These are phyloP conservation scores for Hymenochaete sp. DNA, from an alignment of 1,284 basidiomycete species.

Conservation along the genomic window DNA sequence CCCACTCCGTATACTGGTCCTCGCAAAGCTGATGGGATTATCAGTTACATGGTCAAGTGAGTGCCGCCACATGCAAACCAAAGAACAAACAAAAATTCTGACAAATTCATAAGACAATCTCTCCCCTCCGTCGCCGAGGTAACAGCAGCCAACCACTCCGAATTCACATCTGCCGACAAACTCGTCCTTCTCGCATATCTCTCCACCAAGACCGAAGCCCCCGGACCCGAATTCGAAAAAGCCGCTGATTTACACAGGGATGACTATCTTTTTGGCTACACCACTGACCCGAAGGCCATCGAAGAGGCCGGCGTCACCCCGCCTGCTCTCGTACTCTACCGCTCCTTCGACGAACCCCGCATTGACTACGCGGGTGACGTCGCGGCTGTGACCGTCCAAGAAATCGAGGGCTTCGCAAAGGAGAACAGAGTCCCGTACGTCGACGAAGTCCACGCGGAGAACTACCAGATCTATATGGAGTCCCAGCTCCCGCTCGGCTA, in stretches of 20 bases:
- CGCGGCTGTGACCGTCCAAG: conserved; percentile 45
- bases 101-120: conserved; percentile 58
- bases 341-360: conserved; percentile 82
- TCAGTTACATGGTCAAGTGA: conserved; percentile 96
- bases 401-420: conserved; percentile 72
- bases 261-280: conserved; percentile 85
- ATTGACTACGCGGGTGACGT: conserved; percentile 66
- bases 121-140: conserved; percentile 90
- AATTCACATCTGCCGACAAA: conserved; percentile 87
- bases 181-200: conserved; percentile 88
- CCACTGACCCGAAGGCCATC: conserved; percentile 63
- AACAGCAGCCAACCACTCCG: conserved; percentile 65
- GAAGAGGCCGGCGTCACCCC: conserved; percentile 64
- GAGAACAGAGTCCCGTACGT: conserved; percentile 84
- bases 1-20: conserved; percentile 78
- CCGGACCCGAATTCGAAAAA: conserved; percentile 64
- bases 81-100: neutral
- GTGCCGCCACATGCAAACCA: conserved; percentile 24
- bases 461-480: conserved; percentile 81
- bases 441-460: conserved; percentile 91
- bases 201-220: conserved; percentile 55
- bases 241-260: conserved; percentile 87
- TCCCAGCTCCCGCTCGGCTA: conserved; percentile 88
- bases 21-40: conserved; percentile 92
- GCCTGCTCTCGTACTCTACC: conserved; percentile 89